phyloP scores from a whole-genome alignment of 768 basidiomycete species.

The Dioszegia hungarica region DNA sequence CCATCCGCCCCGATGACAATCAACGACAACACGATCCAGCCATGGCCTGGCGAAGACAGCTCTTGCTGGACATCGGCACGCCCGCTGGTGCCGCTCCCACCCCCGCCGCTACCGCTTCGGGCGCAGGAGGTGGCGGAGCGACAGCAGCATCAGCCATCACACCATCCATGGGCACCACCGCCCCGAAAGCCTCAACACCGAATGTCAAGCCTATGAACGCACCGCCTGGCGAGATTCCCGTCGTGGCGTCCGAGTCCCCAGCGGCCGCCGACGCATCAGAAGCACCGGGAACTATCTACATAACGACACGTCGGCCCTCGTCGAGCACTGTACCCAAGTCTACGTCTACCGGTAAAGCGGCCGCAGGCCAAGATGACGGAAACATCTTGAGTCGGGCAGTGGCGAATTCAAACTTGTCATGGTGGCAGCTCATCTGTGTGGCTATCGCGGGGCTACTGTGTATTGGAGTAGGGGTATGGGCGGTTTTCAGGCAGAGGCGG shows the following conservation, averaged over 20 bases:
- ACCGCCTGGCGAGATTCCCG: background rate
- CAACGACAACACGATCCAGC: background rate
- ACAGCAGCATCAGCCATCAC: background rate
- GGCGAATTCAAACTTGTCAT: conserved; percentile 25
- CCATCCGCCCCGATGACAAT: too few relatives aligned
- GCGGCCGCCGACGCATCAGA: background rate
- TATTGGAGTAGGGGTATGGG: conserved; percentile 18
- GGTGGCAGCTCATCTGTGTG: conserved; percentile 41
- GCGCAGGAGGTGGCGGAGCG: background rate
- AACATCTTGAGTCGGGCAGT: conserved; percentile 13
- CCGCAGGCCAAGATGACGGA: background rate
- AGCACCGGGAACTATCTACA: background rate
- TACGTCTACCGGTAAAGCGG: too few relatives aligned
- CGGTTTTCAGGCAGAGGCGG: conserved; percentile 13
- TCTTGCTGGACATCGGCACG: conserved; percentile 1
- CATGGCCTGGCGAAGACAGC: background rate
- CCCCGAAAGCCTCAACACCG: background rate
- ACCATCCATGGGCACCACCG: background rate
- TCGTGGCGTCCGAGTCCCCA: background rate
- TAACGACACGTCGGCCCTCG: background rate
- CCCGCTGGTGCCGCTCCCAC: background rate
- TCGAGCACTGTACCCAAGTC: background rate
- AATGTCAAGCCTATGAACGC: background rate
- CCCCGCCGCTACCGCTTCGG: too few relatives aligned
- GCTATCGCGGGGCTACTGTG: conserved; percentile 18